Evolutionary conservation across 148 eudicot genomes (phyloP).

Genomic region (Rhododendron ferrugineum): DNA sequence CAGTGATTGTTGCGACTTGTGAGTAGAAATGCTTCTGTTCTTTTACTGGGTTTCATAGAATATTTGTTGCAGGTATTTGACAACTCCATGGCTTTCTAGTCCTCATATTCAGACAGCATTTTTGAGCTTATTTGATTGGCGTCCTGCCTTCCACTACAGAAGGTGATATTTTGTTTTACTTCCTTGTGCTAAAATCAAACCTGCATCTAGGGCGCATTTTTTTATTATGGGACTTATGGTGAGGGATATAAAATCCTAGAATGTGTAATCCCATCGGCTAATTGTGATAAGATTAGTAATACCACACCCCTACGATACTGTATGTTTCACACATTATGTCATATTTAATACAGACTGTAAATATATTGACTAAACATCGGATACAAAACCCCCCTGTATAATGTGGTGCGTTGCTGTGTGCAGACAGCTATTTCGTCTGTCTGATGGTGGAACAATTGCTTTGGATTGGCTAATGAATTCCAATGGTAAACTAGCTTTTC

Average conservation of each 20-base stretch:
- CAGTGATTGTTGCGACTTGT: background rate
- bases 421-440: constrained; percentile 63
- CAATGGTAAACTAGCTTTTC: constrained; percentile 44
- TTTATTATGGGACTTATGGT: background rate
- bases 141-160: constrained; percentile 53
- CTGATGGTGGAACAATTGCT: constrained; percentile 93
- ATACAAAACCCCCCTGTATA: background rate
- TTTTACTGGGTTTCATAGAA: background rate
- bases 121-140: constrained; percentile 51
- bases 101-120: constrained; percentile 86
- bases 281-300: background rate
- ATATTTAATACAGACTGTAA: background rate
- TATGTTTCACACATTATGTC: background rate
- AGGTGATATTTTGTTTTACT: constrained; percentile 40
- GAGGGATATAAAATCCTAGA: background rate
- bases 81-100: constrained; percentile 94
- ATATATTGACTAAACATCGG: background rate
- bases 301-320: background rate
- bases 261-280: background rate
- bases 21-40: background rate
- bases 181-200: background rate
- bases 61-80: constrained; percentile 49
- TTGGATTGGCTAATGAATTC: constrained; percentile 77
- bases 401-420: background rate
- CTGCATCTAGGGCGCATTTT: background rate